A percentile compares a stretch with the other conserved stretches of the same genome.
Conservation (phyloP, 805 yeast genomes). For the Clavispora asparagi region DNA sequence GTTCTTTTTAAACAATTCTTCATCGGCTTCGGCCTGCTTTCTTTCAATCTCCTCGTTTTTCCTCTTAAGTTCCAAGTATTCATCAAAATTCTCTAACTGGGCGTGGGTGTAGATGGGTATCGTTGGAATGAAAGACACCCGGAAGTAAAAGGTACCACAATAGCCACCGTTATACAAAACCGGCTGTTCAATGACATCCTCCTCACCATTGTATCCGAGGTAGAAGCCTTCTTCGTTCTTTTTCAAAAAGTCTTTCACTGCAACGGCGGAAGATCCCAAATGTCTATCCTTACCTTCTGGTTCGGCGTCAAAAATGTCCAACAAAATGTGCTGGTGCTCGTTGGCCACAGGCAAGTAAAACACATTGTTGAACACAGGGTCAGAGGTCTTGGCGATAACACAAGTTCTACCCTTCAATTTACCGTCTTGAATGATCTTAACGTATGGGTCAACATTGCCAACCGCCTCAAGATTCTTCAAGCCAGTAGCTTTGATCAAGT, state of each 20-base stretch:
- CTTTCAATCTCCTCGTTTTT: constrained; percentile 29
- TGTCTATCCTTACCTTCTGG: constrained; percentile 56
- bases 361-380: constrained; percentile 58
- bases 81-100: constrained; percentile 46
- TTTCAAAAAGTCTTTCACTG: constrained; percentile 45
- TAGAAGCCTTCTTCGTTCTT: constrained; percentile 43
- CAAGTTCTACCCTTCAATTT: constrained; percentile 51
- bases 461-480: constrained; percentile 56
- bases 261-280: constrained; percentile 53
- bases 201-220: constrained; percentile 47
- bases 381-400: constrained; percentile 46
- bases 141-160: constrained; percentile 48
- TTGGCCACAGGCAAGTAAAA: constrained; percentile 57
- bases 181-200: constrained; percentile 42
- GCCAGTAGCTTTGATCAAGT: constrained; percentile 48
- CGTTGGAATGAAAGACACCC: constrained; percentile 61
- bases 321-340: constrained; percentile 51
- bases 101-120: constrained; percentile 56
- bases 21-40: constrained; percentile 44
- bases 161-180: constrained; percentile 30
- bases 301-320: constrained; percentile 66
- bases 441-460: constrained; percentile 75
- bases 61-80: constrained; percentile 33
- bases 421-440: constrained; percentile 54
- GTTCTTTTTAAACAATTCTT: constrained; percentile 46